Percentiles rank a stretch among this genome's conserved stretches.
Conservation (phyloP, 1,284 basidiomycete genomes). For the Ganoderma meredithae region DNA sequence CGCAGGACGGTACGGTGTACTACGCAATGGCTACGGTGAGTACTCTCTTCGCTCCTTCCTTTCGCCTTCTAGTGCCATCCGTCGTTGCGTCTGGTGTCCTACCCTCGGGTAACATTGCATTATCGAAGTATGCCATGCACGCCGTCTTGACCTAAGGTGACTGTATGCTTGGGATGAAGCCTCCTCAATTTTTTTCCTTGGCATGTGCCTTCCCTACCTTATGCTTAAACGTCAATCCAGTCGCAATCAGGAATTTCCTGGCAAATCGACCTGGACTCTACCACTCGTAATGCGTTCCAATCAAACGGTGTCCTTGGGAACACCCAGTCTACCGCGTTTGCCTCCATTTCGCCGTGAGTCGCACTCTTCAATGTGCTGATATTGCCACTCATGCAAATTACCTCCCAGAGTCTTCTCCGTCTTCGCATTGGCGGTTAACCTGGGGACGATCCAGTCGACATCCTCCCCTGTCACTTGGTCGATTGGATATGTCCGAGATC, state of each 20-base stretch:
- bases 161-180: not conserved
- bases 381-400: not conserved
- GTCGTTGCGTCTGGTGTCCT: too few relatives aligned
- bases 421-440: conserved; percentile 34
- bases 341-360: conserved; percentile 29
- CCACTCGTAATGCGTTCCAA: conserved; percentile 25
- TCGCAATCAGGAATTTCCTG: conserved; percentile 29
- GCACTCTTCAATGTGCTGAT: not conserved
- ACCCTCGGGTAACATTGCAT: too few relatives aligned
- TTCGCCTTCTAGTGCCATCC: too few relatives aligned
- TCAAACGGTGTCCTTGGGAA: conserved; percentile 25
- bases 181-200: too few relatives aligned
- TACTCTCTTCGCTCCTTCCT: not conserved
- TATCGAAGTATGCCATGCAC: too few relatives aligned
- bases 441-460: conserved; percentile 33
- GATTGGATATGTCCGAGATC: conserved; percentile 36
- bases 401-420: conserved; percentile 29
- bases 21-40: conserved; percentile 33
- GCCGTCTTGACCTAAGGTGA: not conserved
- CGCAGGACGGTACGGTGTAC: conserved; percentile 35
- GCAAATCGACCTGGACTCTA: conserved; percentile 26
- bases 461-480: conserved; percentile 35
- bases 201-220: not conserved
- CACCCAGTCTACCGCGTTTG: conserved; percentile 22
- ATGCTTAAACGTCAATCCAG: not conserved